A percentile compares a stretch with the other conserved stretches of the same genome.
Evolutionary conservation across 306 rosid genomes (phyloP).

Genomic region (Cucurbita maxima): DNA sequence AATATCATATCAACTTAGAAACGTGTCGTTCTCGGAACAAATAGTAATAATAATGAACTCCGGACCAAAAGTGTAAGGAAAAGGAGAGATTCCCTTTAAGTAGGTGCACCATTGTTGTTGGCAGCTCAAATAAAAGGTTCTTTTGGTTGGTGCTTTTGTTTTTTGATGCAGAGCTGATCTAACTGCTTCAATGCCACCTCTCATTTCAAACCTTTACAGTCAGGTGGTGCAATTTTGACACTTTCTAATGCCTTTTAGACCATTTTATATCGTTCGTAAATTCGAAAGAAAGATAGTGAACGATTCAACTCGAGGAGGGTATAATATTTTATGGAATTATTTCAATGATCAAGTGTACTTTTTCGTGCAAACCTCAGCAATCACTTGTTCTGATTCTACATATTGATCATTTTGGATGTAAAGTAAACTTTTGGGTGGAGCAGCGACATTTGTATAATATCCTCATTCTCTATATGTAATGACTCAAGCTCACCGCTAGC

Average conservation of each 20-base stretch:
- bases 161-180: neutral
- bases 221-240: neutral
- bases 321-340: neutral
- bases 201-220: neutral
- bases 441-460: no score
- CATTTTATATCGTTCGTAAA: neutral
- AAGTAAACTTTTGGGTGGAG: no score
- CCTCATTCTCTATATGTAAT: no score
- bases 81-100: neutral
- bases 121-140: neutral
- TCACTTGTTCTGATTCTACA: no score
- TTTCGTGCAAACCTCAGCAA: no score
- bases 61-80: neutral
- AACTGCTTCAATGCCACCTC: neutral
- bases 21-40: no score
- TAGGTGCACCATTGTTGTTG: neutral
- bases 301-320: neutral
- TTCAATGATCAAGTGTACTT: neutral
- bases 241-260: neutral
- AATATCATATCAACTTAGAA: no score
- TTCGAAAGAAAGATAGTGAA: neutral
- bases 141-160: constrained; percentile 2
- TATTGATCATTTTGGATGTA: no score
- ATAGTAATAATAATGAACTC: no score
- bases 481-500: no score